phyloP scores from a whole-genome alignment of 441 rosid genomes.

The Capsella rubella region DNA sequence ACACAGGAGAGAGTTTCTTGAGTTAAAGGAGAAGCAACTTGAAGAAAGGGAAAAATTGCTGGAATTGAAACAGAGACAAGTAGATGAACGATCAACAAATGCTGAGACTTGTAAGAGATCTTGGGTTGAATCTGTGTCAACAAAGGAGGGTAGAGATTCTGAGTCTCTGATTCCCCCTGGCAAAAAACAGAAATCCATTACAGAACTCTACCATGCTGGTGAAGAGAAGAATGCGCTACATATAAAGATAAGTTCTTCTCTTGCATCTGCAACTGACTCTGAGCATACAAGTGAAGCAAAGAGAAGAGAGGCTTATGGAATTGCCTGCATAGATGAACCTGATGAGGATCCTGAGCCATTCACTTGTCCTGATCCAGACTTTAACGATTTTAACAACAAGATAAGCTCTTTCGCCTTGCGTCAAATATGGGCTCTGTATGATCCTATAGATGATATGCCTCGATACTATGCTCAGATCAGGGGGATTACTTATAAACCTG shows the following conservation, averaged over 20 bases:
- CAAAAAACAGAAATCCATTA: slow-evolving; percentile 6
- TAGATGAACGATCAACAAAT: neutral
- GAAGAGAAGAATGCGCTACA: too few species aligned
- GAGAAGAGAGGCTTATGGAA: neutral
- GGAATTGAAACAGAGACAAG: neutral
- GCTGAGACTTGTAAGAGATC: slow-evolving; percentile 14
- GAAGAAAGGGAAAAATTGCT: slow-evolving; percentile 18
- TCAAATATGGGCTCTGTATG: slow-evolving; percentile 62
- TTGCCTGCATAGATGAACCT: slow-evolving; percentile 10
- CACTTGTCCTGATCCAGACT: slow-evolving; percentile 26
- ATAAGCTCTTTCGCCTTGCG: slow-evolving; percentile 22
- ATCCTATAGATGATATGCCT: slow-evolving; percentile 64
- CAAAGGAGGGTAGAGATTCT: slow-evolving; percentile 3
- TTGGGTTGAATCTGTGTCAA: neutral
- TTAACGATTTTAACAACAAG: slow-evolving; percentile 22
- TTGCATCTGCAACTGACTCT: neutral
- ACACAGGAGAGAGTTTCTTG: neutral
- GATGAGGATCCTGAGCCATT: slow-evolving; percentile 16
- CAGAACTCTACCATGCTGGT: neutral
- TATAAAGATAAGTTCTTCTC: neutral
- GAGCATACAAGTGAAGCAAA: neutral
- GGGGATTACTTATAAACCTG: slow-evolving; percentile 36
- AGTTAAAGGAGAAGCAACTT: slow-evolving; percentile 11
- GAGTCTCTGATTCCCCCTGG: neutral
- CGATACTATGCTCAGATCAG: slow-evolving; percentile 57